Conservation (phyloP, 331 rosid species). For the Dryas integrifolia region DNA sequence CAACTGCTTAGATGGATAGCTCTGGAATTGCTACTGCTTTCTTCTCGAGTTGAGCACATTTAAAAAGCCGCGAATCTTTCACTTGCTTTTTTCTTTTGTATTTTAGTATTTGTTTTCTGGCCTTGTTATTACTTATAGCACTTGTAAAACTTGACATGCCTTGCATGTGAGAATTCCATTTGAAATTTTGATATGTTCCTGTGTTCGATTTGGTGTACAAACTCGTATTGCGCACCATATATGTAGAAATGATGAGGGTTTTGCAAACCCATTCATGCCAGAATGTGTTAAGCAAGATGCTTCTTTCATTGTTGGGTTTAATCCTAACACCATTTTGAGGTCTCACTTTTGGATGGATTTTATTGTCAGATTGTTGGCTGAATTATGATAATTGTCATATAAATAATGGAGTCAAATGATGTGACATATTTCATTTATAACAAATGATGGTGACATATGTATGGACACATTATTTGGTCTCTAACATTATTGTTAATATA, state of each 20-base stretch:
- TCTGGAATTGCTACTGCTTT: neutral
- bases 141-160: conserved; percentile 1
- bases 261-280: conserved; percentile 1
- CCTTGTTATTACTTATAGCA: neutral
- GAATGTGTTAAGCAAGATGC: neutral
- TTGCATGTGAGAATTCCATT: conserved; percentile 9
- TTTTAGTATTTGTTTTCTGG: neutral
- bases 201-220: neutral
- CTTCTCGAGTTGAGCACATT: neutral
- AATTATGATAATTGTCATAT: no score
- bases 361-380: no score
- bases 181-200: conserved; percentile 9
- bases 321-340: neutral
- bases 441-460: no score
- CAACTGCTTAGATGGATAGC: conserved; percentile 21
- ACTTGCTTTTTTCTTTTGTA: neutral
- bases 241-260: conserved; percentile 1
- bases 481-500: no score
- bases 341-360: neutral
- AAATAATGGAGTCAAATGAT: no score
- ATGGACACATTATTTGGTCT: no score
- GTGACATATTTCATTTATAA: no score
- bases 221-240: neutral
- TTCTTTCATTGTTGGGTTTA: neutral
- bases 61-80: neutral